Evolutionary conservation across 2,329 filamentous ascomycete species (phyloP).

Genomic region (Colletotrichum sp.): DNA sequence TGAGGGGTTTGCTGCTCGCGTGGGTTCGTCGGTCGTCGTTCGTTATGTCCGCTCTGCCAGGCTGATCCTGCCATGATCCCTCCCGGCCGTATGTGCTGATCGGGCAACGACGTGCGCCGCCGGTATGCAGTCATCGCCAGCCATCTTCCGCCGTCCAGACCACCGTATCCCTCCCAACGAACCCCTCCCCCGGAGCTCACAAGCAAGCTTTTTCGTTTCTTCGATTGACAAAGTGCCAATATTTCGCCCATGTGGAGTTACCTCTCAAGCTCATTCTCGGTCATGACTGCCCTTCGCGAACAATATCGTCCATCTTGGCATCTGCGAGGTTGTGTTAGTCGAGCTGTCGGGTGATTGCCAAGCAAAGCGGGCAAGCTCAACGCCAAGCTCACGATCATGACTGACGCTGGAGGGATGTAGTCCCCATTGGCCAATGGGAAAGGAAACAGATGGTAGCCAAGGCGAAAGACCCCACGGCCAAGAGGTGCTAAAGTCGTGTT

Average conservation of each 20-base stretch:
- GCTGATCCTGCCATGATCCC: not conserved
- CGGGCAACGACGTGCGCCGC: not conserved
- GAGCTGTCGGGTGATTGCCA: conserved; percentile 8
- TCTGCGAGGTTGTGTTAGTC: conserved; percentile 8
- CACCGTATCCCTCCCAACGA: not conserved
- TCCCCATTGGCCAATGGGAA: not conserved
- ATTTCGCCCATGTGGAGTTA: not conserved
- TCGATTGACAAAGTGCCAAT: not conserved
- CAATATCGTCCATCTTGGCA: not conserved
- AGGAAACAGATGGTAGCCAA: not conserved
- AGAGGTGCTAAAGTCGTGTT: conserved; percentile 14
- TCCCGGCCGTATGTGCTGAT: not conserved
- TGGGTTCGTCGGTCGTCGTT: not conserved
- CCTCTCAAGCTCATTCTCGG: not conserved
- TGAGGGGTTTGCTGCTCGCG: not conserved
- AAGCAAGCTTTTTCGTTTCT: conserved; percentile 10
- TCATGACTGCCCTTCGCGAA: not conserved
- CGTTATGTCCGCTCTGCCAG: not conserved
- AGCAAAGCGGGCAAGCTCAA: conserved; percentile 2
- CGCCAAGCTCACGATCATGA: conserved; percentile 18
- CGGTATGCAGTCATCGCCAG: not conserved
- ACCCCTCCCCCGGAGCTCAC: not conserved
- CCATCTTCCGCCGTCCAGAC: not conserved
- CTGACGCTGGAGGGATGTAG: not conserved
- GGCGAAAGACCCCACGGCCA: conserved; percentile 9